These are phyloP conservation scores for Boletus pseudo-olivaceus DNA, from an alignment of 768 basidiomycete species.

Conservation along the genomic window DNA sequence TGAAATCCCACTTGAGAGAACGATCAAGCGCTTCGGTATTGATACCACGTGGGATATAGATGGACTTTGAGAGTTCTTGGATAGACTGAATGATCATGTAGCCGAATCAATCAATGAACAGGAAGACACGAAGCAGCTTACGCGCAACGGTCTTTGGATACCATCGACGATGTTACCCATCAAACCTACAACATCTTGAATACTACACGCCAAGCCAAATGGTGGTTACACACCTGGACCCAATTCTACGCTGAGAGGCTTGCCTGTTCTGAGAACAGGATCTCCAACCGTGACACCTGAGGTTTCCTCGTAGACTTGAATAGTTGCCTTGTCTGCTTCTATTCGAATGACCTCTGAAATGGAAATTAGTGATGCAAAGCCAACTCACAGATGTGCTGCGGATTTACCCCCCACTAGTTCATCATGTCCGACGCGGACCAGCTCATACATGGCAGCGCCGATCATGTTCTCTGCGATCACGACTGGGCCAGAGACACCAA, in stretches of 20 bases:
- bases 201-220: background rate
- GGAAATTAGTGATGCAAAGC: constrained; percentile 10
- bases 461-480: constrained; percentile 95
- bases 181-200: constrained; percentile 53
- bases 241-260: constrained; percentile 95
- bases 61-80: constrained; percentile 96
- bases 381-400: background rate
- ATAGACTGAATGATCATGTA: constrained; percentile 55
- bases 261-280: constrained; percentile 95
- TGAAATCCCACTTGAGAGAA: constrained; percentile 91
- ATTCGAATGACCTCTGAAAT: constrained; percentile 94
- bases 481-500: constrained; percentile 96
- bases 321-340: constrained; percentile 96
- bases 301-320: constrained; percentile 99
- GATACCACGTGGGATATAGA: constrained; percentile 98
- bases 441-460: constrained; percentile 95
- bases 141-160: constrained; percentile 88
- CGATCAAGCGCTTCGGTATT: constrained; percentile 95
- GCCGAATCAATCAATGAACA: background rate
- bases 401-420: constrained; percentile 91
- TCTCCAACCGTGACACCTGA: constrained; percentile 99
- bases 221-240: constrained; percentile 72
- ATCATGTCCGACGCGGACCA: constrained; percentile 97
- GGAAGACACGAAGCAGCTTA: constrained; percentile 36
- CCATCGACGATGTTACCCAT: constrained; percentile 99